Base-by-base conservation (phyloP, 139 green algal genomes). In the Zygnema cylindricum region DNA sequence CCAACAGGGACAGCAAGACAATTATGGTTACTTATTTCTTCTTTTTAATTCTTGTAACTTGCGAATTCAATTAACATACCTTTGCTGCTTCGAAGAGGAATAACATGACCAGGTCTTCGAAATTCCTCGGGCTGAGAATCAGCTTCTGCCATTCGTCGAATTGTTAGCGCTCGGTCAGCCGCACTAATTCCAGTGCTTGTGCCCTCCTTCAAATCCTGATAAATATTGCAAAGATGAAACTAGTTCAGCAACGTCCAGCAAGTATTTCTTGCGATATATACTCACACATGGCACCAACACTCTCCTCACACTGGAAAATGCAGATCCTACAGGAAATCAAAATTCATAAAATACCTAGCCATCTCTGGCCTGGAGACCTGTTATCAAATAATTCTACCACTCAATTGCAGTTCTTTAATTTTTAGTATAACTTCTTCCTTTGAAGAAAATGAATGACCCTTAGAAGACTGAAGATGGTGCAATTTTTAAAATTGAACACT, bases 171-270 rank as follows among this genome's bases (percentile, higher is more conserved):
- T n/a, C 97, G 91, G 92, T 99, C 97, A 0, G 92, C 82, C 0
- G 97, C 98, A 30, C 94, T 98, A 86, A 99, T 99, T 86, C 97
- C 96, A 1, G 97, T 99, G 54, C 93, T 95, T n/a, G 94, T 98
- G 57, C 95, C 96, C 0, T 95, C 85, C 78, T 86, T 86, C 30
- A 86, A 63, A 63, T 77, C 78, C 78, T 86, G 38, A 40, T 41
- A 30, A 73, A n/a, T n/a, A n/a, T n/a, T n/a, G 57, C 25, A 30
- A 30, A 73, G 30, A 73, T 35, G 57, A 35, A 30, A 30, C 57
- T 30, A 73, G 57, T 25, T 73, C 30, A 30, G 57, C 57, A 73
- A 30, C 57, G 30, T 35, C 57, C 25, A 30, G 30, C 25, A 35
- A 25, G 30, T 35, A 25, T 35, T 25, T 25, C 25, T 30, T 35